Evolutionary conservation across 495 filamentous ascomycete genomes (phyloP).

Genomic region (Rhypophila decipiens): DNA sequence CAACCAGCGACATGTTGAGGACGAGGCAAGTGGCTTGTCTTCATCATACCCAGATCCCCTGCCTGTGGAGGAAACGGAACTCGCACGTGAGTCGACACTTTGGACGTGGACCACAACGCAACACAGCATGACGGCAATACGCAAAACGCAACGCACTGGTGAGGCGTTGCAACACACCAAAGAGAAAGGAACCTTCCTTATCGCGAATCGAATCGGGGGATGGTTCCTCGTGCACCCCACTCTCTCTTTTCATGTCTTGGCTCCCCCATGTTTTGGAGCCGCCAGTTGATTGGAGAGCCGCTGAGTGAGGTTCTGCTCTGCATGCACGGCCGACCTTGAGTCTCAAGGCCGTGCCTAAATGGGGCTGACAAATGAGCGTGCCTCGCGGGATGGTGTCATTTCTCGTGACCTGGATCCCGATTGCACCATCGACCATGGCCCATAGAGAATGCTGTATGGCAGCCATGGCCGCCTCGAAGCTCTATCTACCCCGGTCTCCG

Average conservation of each 20-base stretch:
- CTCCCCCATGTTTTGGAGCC: constrained; percentile 14
- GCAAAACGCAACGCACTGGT: not conserved
- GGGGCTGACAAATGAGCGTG: constrained; percentile 32
- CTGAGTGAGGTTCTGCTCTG: constrained; percentile 5
- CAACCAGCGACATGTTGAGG: too few species aligned
- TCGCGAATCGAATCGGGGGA: constrained; percentile 24
- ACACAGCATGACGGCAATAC: constrained; percentile 1
- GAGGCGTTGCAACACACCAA: constrained; percentile 10
- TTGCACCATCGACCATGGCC: constrained; percentile 32
- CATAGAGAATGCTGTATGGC: constrained; percentile 20
- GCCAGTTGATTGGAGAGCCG: constrained; percentile 23
- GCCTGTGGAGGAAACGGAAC: too few species aligned
- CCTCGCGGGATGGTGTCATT: constrained; percentile 33
- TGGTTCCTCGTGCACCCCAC: constrained; percentile 10
- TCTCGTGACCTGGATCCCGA: constrained; percentile 30
- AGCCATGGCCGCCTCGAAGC: constrained; percentile 10
- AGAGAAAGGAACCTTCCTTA: constrained; percentile 15
- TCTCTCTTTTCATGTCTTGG: constrained; percentile 4
- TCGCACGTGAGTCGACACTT: not conserved
- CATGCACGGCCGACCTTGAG: constrained; percentile 15
- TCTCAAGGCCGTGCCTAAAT: constrained; percentile 16
- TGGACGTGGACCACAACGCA: too few species aligned
- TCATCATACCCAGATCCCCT: not conserved
- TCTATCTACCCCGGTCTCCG: constrained; percentile 22
- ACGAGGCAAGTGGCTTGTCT: not conserved